Evolutionary conservation across 1,284 basidiomycete species (phyloP).

Genomic region (Cryptococcus jaspeensis): DNA sequence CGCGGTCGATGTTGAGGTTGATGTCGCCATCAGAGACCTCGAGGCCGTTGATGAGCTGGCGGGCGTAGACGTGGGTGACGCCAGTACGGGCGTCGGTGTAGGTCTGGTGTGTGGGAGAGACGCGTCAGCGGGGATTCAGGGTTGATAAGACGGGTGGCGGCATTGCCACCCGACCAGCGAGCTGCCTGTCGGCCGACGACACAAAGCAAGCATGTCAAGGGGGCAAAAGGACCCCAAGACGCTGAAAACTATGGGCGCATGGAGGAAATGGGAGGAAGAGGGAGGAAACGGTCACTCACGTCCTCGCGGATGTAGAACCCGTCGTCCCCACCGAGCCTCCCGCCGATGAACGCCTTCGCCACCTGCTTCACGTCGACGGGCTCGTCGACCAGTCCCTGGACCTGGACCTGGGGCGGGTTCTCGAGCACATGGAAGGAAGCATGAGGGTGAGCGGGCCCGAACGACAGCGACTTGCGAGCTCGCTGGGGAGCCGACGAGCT

Average conservation of each 20-base stretch:
- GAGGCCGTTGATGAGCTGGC: conserved; percentile 75
- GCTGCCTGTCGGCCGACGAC: not conserved
- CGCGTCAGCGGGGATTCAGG: not conserved
- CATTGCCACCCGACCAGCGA: not conserved
- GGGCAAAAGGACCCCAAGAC: not conserved
- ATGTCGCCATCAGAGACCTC: conserved; percentile 85
- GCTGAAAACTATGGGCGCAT: not conserved
- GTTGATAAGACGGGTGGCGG: not conserved
- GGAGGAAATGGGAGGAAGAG: not conserved
- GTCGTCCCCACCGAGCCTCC: conserved; percentile 34
- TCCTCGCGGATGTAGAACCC: conserved; percentile 49
- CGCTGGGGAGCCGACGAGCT: conserved; percentile 13
- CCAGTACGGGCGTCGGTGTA: conserved; percentile 80
- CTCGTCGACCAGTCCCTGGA: conserved; percentile 10
- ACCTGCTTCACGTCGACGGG: conserved; percentile 25
- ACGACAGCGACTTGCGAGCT: conserved; percentile 71
- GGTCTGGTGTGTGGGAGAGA: conserved; percentile 58
- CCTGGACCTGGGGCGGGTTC: conserved; percentile 26
- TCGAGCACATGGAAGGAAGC: conserved; percentile 64
- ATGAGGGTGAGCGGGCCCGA: conserved; percentile 72
- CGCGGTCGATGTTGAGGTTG: conserved; percentile 75
- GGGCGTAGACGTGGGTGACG: conserved; percentile 79
- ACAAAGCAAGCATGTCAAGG: not conserved
- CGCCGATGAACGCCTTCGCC: conserved; percentile 33
- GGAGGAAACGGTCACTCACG: conserved; percentile 37